Evolutionary conservation across 495 filamentous ascomycete species (phyloP).

Genomic region (Penicillium salamii): DNA sequence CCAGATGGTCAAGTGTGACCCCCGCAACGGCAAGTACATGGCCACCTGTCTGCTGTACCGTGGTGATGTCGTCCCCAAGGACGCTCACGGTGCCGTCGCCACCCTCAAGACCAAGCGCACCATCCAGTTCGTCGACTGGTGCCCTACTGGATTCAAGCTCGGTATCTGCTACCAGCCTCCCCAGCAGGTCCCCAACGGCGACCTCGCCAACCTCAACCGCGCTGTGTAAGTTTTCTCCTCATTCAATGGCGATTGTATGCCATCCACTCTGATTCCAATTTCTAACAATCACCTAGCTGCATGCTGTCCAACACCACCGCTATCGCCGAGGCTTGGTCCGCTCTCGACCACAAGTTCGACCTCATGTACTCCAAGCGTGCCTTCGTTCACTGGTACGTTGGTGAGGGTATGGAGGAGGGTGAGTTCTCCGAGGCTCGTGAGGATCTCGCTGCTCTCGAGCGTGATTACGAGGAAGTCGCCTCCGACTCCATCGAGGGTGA

Average conservation of each 20-base stretch:
- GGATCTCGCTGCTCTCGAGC: conserved; percentile 95
- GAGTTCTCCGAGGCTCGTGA: conserved; percentile 99
- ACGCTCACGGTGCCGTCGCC: conserved; percentile 85
- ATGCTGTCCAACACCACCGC: conserved; percentile 99
- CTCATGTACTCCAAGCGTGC: conserved; percentile 99
- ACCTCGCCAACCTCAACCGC: conserved; percentile 94
- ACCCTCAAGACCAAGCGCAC: conserved; percentile 97
- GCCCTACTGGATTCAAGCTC: conserved; percentile 99
- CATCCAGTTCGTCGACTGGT: conserved; percentile 99
- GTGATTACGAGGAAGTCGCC: conserved; percentile 98
- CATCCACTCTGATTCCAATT: not conserved
- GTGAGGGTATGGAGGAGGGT: conserved; percentile 99
- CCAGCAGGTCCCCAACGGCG: conserved; percentile 90
- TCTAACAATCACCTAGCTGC: conserved; percentile 57
- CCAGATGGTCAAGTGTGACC: conserved; percentile 99
- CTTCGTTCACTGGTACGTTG: conserved; percentile 99
- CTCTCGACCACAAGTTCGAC: conserved; percentile 97
- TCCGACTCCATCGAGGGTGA: conserved; percentile 84
- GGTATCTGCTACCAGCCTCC: conserved; percentile 99
- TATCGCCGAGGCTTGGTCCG: conserved; percentile 97
- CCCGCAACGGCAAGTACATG: conserved; percentile 99
- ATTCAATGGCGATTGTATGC: too few species aligned
- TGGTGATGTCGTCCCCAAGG: conserved; percentile 95
- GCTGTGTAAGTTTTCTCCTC: conserved; percentile 71
- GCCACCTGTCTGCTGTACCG: conserved; percentile 97